phyloP scores from a whole-genome alignment of 1,139 yeast species.

The Hansenula sp. region DNA sequence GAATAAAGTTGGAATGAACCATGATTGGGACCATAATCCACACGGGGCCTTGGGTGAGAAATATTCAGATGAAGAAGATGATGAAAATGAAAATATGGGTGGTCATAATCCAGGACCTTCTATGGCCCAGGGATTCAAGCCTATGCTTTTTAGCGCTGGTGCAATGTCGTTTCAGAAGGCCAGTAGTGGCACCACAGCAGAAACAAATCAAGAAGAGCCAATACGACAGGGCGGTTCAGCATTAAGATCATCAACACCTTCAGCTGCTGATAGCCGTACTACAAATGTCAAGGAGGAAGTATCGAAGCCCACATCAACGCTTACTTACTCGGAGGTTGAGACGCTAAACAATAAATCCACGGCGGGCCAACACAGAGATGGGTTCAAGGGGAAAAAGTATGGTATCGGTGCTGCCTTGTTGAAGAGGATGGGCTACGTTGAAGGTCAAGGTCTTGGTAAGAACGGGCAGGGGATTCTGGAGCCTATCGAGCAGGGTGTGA shows the following conservation, averaged over 20 bases:
- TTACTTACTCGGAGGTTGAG: constrained; percentile 14
- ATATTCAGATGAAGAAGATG: neutral
- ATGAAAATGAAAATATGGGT: neutral
- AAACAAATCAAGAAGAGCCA: constrained; percentile 3
- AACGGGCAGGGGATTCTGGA: constrained; percentile 67
- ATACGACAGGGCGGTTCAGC: no score
- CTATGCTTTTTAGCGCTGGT: neutral
- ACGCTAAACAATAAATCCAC: constrained; percentile 6
- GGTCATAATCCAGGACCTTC: neutral
- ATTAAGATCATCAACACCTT: no score
- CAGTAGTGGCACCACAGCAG: neutral
- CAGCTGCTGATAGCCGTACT: no score
- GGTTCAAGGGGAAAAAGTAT: constrained; percentile 35
- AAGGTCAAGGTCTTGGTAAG: constrained; percentile 80
- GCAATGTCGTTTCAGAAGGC: neutral
- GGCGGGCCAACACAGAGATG: constrained; percentile 8
- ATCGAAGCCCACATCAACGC: neutral
- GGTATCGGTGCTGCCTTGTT: constrained; percentile 86
- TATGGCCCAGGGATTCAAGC: neutral
- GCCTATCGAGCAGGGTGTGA: constrained; percentile 68
- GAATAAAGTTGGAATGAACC: neutral
- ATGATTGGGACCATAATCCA: neutral
- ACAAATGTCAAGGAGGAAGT: constrained; percentile 2
- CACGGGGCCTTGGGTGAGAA: neutral
- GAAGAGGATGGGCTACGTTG: constrained; percentile 81